Evolutionary conservation across 345 rosid genomes (phyloP).

Genomic region (rapeseed (Brassica napus)): DNA sequence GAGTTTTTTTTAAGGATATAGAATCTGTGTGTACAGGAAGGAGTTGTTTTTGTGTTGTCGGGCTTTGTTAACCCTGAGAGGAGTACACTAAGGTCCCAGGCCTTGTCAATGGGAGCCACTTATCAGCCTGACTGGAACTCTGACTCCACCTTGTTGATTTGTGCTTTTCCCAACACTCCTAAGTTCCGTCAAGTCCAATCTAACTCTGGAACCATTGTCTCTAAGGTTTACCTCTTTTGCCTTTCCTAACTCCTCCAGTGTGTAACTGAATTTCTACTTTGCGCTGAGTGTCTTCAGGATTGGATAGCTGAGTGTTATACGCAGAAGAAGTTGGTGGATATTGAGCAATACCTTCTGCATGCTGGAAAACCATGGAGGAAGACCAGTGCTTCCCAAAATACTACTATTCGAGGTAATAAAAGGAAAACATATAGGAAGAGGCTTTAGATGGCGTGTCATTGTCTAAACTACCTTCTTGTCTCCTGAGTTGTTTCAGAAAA

Average conservation of each 20-base stretch:
- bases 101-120: conserved; percentile 15
- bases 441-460: conserved; percentile 5
- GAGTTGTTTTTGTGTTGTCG: conserved; percentile 78
- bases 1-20: not conserved
- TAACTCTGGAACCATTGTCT: conserved; percentile 70
- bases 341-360: conserved; percentile 79
- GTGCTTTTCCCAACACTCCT: conserved; percentile 81
- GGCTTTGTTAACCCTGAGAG: conserved; percentile 94
- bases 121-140: conserved; percentile 59
- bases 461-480: not conserved
- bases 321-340: conserved; percentile 71
- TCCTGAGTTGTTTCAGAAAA: conserved; percentile 41
- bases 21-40: conserved; percentile 59
- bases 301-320: conserved; percentile 77
- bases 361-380: conserved; percentile 90
- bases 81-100: conserved; percentile 70
- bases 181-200: conserved; percentile 86
- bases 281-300: conserved; percentile 49
- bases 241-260: not conserved
- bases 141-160: conserved; percentile 10
- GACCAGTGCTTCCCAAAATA: conserved; percentile 32
- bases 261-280: not conserved
- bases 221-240: conserved; percentile 58
- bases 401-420: conserved; percentile 44
- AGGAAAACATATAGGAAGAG: not conserved